Base-by-base conservation (phyloP, 805 yeast species). In the Starmerella khaoyaiensis region DNA sequence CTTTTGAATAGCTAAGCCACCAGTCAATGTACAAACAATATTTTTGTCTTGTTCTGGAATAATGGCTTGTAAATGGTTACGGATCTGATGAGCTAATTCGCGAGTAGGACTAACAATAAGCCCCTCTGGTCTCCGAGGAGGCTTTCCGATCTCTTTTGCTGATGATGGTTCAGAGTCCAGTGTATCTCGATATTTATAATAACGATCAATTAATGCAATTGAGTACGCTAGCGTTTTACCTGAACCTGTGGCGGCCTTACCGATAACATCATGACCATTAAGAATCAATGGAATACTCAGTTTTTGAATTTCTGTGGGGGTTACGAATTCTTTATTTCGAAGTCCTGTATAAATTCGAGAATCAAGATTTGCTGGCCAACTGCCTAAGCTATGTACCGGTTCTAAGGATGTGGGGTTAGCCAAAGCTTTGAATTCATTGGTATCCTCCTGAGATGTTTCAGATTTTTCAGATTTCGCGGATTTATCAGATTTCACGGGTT, bases 201-300 rank as follows among this genome's bases (percentile, higher is more conserved):
- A 41, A 71, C 69, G 41, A 67, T 87, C 94, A 42, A 90, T 57
- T 21, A 93, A 76, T 8, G 98, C 96, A 20, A 90, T 72, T 31
- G 95, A 95, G 57, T 82, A 90, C 0, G 98, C 99, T 40, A 86
- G 63, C 0, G 98, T 90, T 56, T 90, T 90, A 67, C 98, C 98
- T 1, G 94, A 81, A 56, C 98, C 98, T 1, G 98, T 90, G 9
- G 90, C 78, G 12, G 98, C 98, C 54, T 87, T 90, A 38, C 98
- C 98, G 47, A 90, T 75, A 4, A 90, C 71, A 59, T 90, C 97
- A 24, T 65, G 67, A 5, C 86, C 93, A 21, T 65, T 63, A 11
- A 82, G 41, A 2, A 87, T 82, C 20, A 66, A 51, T 2, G 97
- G 94, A 37, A 90, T 76, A 8, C 87, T 65, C 40, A 63, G 61